These are phyloP conservation scores for Mycena albidolilacea DNA, from an alignment of 768 basidiomycete species.

Conservation along the genomic window DNA sequence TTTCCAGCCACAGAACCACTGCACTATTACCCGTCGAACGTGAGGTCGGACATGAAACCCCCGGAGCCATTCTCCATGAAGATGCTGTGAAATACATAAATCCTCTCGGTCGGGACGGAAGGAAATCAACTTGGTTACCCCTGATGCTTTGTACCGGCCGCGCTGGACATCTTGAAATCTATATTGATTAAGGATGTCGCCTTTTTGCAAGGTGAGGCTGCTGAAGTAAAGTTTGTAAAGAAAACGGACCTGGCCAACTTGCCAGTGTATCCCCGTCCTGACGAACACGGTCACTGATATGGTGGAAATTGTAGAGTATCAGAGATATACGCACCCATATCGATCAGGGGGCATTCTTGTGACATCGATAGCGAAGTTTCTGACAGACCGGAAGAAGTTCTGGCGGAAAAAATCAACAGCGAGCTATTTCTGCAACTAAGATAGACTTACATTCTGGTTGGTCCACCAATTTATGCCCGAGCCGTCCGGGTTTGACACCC, in stretches of 20 bases:
- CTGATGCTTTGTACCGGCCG: constrained; percentile 53
- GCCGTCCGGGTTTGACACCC: background rate
- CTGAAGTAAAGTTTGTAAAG: background rate
- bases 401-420: background rate
- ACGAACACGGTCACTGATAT: too few species aligned
- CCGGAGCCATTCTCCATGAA: constrained; percentile 65
- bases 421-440: too few species aligned
- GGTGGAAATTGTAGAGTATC: too few species aligned
- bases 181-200: constrained; percentile 60
- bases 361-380: constrained; percentile 61
- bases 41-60: constrained; percentile 55
- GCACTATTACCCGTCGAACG: constrained; percentile 20
- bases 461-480: constrained; percentile 27
- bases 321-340: constrained; percentile 25
- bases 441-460: constrained; percentile 24
- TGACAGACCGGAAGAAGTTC: constrained; percentile 54
- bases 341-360: constrained; percentile 49
- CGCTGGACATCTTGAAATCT: constrained; percentile 55
- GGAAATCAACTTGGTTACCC: constrained; percentile 35
- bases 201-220: constrained; percentile 32
- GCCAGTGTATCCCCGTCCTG: constrained; percentile 61
- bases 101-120: too few species aligned
- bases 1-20: background rate
- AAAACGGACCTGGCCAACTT: constrained; percentile 52
- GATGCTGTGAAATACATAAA: constrained; percentile 32